Conservation (phyloP, 2,329 filamentous ascomycete genomes). For the Dendryphion nanum region DNA sequence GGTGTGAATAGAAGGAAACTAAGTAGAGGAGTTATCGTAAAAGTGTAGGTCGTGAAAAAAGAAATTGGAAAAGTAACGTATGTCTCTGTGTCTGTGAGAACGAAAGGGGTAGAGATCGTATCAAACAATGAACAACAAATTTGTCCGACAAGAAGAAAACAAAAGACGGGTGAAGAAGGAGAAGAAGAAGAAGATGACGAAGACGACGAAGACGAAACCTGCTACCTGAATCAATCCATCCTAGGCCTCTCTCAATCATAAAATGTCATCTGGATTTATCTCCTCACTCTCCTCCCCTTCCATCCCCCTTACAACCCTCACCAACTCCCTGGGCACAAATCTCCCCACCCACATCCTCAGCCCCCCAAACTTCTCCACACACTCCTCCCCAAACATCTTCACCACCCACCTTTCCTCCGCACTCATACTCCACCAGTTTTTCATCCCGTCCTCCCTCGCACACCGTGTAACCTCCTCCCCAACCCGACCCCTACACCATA, state of each 20-base stretch:
- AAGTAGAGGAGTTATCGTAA: no score
- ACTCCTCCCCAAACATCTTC: constrained; percentile 28
- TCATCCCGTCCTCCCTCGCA: constrained; percentile 7
- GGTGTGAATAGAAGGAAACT: no score
- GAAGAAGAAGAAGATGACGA: not conserved
- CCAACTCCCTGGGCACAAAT: constrained; percentile 27
- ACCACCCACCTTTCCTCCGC: constrained; percentile 26
- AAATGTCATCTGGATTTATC: constrained; percentile 1
- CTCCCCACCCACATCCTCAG: constrained; percentile 23
- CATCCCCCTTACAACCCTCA: constrained; percentile 17
- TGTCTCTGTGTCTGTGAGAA: no score
- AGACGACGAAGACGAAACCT: not conserved
- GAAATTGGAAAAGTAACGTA: no score
- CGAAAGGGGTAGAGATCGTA: no score
- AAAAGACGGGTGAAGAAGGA: no score
- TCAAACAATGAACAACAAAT: no score
- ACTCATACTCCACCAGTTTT: constrained; percentile 10
- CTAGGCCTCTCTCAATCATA: not conserved
- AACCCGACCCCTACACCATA: constrained; percentile 7
- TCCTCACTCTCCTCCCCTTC: constrained; percentile 10
- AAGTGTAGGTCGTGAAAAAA: no score
- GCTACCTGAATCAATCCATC: not conserved
- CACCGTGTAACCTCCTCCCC: constrained; percentile 8
- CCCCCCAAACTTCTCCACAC: constrained; percentile 24
- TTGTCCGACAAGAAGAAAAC: no score